Conservation (phyloP, 2,329 filamentous ascomycete species). For the Rhynchosporium agropyri region DNA sequence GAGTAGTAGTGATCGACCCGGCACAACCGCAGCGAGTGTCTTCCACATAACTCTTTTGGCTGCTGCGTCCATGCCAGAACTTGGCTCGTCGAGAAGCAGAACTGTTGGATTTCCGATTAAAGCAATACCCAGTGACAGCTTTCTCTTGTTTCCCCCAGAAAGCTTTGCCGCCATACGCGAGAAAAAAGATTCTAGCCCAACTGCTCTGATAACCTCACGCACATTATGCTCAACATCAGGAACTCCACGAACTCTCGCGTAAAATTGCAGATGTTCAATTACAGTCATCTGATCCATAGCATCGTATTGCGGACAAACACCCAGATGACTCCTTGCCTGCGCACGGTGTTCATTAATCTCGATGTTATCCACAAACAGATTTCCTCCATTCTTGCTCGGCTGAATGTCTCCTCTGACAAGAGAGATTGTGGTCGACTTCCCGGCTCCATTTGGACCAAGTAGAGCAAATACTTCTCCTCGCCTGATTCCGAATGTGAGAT, state of each 20-base stretch:
- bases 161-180: constrained; percentile 77
- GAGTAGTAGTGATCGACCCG: constrained; percentile 79
- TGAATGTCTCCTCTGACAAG: constrained; percentile 86
- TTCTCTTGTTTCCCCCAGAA: constrained; percentile 92
- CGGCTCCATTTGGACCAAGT: constrained; percentile 87
- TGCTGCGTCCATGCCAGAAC: constrained; percentile 85
- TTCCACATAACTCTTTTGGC: constrained; percentile 94
- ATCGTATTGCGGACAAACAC: constrained; percentile 89
- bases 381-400: constrained; percentile 68
- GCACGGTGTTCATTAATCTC: constrained; percentile 75
- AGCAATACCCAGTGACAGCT: constrained; percentile 84
- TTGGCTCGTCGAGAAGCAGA: constrained; percentile 85
- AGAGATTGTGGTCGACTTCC: constrained; percentile 88
- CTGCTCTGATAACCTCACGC: constrained; percentile 73
- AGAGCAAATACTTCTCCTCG: constrained; percentile 85
- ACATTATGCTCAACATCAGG: constrained; percentile 77
- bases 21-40: constrained; percentile 72
- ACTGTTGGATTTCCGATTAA: constrained; percentile 91
- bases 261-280: constrained; percentile 82
- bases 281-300: constrained; percentile 90
- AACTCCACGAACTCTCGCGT: constrained; percentile 82
- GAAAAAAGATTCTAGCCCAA: constrained; percentile 72
- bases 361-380: constrained; percentile 77
- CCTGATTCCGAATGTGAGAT: constrained; percentile 80
- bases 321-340: constrained; percentile 73